Evolutionary conservation across 129 eudicot species (phyloP).

Genomic region (Lactuca sativa): DNA sequence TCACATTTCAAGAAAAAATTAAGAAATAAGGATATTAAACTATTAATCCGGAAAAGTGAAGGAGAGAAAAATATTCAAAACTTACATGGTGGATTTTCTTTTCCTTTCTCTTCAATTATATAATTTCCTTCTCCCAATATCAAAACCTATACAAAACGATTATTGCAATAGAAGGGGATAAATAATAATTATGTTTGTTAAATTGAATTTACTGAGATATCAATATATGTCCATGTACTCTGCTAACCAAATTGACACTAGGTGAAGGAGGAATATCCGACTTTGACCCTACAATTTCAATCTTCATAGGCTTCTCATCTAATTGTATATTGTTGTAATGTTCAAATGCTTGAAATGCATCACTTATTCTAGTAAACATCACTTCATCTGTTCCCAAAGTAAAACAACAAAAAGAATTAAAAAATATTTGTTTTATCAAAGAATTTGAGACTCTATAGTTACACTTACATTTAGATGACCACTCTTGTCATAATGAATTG

Average conservation of each 20-base stretch:
- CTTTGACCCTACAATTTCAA: slow-evolving; percentile 63
- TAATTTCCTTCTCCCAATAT: too few relatives aligned
- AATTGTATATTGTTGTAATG: slow-evolving; percentile 78
- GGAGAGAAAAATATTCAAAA: too few relatives aligned
- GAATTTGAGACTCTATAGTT: not conserved
- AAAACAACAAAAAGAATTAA: not conserved
- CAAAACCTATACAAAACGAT: too few relatives aligned
- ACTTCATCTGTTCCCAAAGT: slow-evolving; percentile 92
- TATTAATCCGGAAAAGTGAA: too few relatives aligned
- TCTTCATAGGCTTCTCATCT: slow-evolving; percentile 95
- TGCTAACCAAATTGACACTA: slow-evolving; percentile 73
- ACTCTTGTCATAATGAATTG: slow-evolving; percentile 79
- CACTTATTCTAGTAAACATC: slow-evolving; percentile 64
- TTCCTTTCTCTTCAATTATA: too few relatives aligned
- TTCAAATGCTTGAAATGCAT: slow-evolving; percentile 75
- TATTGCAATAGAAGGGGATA: too few relatives aligned
- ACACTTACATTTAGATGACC: slow-evolving; percentile 89
- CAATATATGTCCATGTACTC: slow-evolving; percentile 70
- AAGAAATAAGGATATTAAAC: too few relatives aligned
- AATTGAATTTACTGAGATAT: too few relatives aligned
- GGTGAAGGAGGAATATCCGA: slow-evolving; percentile 61
- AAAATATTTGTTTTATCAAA: not conserved
- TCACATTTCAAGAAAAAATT: too few relatives aligned
- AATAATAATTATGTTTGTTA: too few relatives aligned
- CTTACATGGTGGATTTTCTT: too few relatives aligned